phyloP scores from a whole-genome alignment of 768 basidiomycete genomes.

The Collybia sordida region DNA sequence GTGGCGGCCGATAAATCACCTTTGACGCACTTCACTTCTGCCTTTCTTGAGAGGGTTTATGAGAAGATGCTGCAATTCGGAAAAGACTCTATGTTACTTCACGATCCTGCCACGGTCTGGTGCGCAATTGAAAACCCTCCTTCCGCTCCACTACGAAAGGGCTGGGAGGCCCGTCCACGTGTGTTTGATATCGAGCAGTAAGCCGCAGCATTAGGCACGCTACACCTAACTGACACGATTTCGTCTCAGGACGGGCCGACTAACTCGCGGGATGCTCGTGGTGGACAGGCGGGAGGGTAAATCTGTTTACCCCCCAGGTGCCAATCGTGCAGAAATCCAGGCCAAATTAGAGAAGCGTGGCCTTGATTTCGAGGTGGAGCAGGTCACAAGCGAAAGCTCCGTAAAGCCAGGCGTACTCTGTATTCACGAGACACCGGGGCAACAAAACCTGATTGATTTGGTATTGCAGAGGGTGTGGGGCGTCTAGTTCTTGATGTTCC shows the following conservation, averaged over 20 bases:
- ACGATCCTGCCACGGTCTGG: constrained; percentile 90
- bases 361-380: constrained; percentile 35
- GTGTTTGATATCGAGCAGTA: constrained; percentile 74
- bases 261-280: constrained; percentile 87
- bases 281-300: constrained; percentile 71
- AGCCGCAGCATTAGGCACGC: constrained; percentile 52
- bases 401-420: constrained; percentile 39
- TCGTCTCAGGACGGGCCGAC: constrained; percentile 54
- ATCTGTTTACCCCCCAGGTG: constrained; percentile 63
- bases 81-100: constrained; percentile 85
- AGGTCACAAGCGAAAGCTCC: constrained; percentile 10
- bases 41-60: constrained; percentile 72
- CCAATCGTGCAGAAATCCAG: constrained; percentile 65
- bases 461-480: constrained; percentile 62
- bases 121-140: constrained; percentile 77
- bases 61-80: constrained; percentile 77
- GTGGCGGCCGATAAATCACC: constrained; percentile 47
- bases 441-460: constrained; percentile 42
- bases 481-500: too few species aligned
- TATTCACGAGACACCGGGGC: constrained; percentile 66
- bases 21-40: constrained; percentile 73
- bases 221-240: background rate
- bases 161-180: constrained; percentile 59
- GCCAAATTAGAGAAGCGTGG: constrained; percentile 41
- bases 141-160: constrained; percentile 30